Conservation (phyloP, 2,329 filamentous ascomycete species). For the Ascochyta koolunga region DNA sequence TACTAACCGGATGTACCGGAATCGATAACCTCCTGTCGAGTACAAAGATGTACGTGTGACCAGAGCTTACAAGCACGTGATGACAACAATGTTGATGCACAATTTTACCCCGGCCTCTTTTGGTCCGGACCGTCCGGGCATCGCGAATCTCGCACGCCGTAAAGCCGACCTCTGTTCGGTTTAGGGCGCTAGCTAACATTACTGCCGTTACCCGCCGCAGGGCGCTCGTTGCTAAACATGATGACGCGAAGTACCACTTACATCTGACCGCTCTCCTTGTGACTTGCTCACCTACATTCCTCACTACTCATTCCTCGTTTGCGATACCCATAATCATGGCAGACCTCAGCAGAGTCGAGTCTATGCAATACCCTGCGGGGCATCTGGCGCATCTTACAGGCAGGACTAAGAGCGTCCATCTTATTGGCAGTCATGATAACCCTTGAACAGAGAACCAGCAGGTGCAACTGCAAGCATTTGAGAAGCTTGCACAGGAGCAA, state of each 20-base stretch:
- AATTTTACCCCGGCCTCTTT: slow-evolving; percentile 3
- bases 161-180: slow-evolving; percentile 21
- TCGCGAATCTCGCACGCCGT: slow-evolving; percentile 21
- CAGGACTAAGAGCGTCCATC: too few species aligned
- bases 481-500: slow-evolving; percentile 67
- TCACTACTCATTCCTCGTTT: not conserved
- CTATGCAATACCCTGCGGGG: slow-evolving; percentile 71
- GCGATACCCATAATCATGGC: slow-evolving; percentile 32
- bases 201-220: slow-evolving; percentile 37
- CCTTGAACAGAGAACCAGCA: slow-evolving; percentile 65
- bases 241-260: slow-evolving; percentile 30
- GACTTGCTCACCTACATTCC: not conserved
- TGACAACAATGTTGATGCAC: not conserved
- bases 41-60: not conserved
- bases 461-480: slow-evolving; percentile 73
- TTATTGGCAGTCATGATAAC: too few species aligned
- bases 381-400: slow-evolving; percentile 74
- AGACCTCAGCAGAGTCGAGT: slow-evolving; percentile 46
- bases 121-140: slow-evolving; percentile 24
- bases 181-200: slow-evolving; percentile 31
- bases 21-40: not conserved
- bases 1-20: slow-evolving; percentile 1
- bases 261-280: slow-evolving; percentile 17
- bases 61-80: not conserved
- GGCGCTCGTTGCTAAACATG: slow-evolving; percentile 19